phyloP scores from a whole-genome alignment of 805 yeast genomes.

The Saccharomycopsis fermentans region DNA sequence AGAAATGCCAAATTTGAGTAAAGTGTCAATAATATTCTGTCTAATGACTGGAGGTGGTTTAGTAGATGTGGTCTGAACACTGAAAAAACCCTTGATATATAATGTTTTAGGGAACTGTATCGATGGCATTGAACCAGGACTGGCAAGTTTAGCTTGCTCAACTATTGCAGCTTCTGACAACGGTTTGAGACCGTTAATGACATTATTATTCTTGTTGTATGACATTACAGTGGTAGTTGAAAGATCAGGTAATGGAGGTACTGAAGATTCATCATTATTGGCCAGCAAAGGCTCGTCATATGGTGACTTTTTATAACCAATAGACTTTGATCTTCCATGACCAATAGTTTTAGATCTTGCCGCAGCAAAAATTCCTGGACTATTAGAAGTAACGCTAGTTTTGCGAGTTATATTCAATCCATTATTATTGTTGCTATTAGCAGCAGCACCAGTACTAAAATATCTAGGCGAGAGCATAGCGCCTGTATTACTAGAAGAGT shows the following conservation, averaged over 20 bases:
- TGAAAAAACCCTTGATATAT: slow-evolving; percentile 85
- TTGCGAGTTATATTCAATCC: slow-evolving; percentile 1
- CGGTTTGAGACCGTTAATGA: slow-evolving; percentile 41
- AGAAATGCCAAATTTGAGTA: slow-evolving; percentile 66
- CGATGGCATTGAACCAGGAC: slow-evolving; percentile 80
- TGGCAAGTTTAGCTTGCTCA: slow-evolving; percentile 43
- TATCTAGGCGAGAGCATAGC: slow-evolving; percentile 19
- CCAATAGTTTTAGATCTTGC: slow-evolving; percentile 85
- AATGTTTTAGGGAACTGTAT: slow-evolving; percentile 87
- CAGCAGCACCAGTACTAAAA: slow-evolving; percentile 13
- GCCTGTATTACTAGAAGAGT: not conserved
- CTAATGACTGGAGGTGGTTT: slow-evolving; percentile 85
- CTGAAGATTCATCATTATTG: slow-evolving; percentile 2
- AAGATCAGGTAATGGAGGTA: slow-evolving; percentile 27
- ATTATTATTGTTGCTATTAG: slow-evolving; percentile 7
- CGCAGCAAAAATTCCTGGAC: slow-evolving; percentile 85
- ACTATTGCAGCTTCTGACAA: slow-evolving; percentile 40
- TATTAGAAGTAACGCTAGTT: slow-evolving; percentile 23
- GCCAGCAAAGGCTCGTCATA: slow-evolving; percentile 9
- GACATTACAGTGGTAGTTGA: slow-evolving; percentile 6
- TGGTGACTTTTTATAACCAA: slow-evolving; percentile 21
- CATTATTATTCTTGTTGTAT: slow-evolving; percentile 23
- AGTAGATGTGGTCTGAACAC: slow-evolving; percentile 91
- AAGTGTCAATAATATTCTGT: slow-evolving; percentile 67
- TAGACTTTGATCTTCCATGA: slow-evolving; percentile 60